Base-by-base conservation (phyloP, 495 filamentous ascomycete species). In the Annulohypoxylon bovei region DNA sequence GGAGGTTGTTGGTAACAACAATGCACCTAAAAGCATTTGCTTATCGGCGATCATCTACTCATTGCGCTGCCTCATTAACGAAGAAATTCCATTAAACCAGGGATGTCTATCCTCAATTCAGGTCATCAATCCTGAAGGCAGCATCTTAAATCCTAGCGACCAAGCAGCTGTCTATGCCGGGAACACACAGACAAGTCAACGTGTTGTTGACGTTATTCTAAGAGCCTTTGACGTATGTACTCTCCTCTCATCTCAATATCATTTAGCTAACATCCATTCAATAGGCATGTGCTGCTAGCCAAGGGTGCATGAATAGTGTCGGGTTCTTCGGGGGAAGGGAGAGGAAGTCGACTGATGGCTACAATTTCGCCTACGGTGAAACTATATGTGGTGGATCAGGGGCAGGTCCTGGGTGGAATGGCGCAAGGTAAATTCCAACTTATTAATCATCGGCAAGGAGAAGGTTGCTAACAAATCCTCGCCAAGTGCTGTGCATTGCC, bases 381-480 rank as follows among this genome's bases (percentile, higher is more conserved):
- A 90, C 88, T 2, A 90, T 91, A 56, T 89, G 89, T 6, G 90
- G 90, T 12, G 90, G 90, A 30, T 86, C 84, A 46, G 90, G 90
- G 49, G 90, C 90, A 0, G 89, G 89, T 0, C 85, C 88, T 11
- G 82, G 81, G 27, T 92, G 90, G 90, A 76, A 86, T 47, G 90
- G 90, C 49, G 88, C 89, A 16, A 67, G 64, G 64, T 67, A 23
- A 60, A 47, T 18, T 37, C 2, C 0, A 20, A 23, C 14, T 35
- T 9, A 22, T 28, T 2, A 32, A 16, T 22, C n/a, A 33, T 33
- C 1, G 8, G n/a, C 2, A 16, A 32, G 1, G 12, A 1, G 6
- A 9, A 54, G 11, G 9, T 28, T 2, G 32, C 53, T 66, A 42
- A 66, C 27, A 22, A 9, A 3, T 44, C 0, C 33, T 16, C 9